Evolutionary conservation across 495 filamentous ascomycete genomes (phyloP).

Genomic region (Penicillium dipodomyicola): DNA sequence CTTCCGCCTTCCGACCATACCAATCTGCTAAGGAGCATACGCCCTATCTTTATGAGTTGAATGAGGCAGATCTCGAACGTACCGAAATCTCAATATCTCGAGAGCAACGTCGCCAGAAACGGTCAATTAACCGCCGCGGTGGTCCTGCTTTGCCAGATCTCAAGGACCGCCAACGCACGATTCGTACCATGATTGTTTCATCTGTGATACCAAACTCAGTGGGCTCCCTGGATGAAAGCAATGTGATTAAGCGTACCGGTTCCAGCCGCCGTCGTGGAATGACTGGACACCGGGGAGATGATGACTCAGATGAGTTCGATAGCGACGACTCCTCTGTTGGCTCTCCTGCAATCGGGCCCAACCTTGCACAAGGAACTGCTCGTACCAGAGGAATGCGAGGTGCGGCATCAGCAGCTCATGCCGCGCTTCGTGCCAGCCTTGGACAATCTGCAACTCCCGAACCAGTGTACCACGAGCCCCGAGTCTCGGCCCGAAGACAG

Average conservation of each 20-base stretch:
- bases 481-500: slow-evolving; percentile 62
- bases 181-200: slow-evolving; percentile 86
- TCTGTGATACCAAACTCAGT: slow-evolving; percentile 86
- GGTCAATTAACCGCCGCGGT: slow-evolving; percentile 88
- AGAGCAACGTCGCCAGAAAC: slow-evolving; percentile 90
- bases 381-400: slow-evolving; percentile 85
- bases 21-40: slow-evolving; percentile 90
- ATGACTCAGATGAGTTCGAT: slow-evolving; percentile 84
- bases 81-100: slow-evolving; percentile 89
- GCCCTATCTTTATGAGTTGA: slow-evolving; percentile 90
- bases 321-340: slow-evolving; percentile 84
- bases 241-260: slow-evolving; percentile 75
- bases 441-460: slow-evolving; percentile 91
- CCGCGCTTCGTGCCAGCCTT: slow-evolving; percentile 66
- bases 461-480: slow-evolving; percentile 64
- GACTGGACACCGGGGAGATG: slow-evolving; percentile 56
- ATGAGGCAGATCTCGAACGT: slow-evolving; percentile 83
- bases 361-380: slow-evolving; percentile 72
- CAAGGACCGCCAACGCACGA: slow-evolving; percentile 89
- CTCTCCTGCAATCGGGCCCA: slow-evolving; percentile 70
- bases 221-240: slow-evolving; percentile 72
- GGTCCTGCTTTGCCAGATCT: slow-evolving; percentile 94
- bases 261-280: slow-evolving; percentile 49
- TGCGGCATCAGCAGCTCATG: slow-evolving; percentile 78
- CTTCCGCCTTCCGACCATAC: slow-evolving; percentile 79